Evolutionary conservation across 768 basidiomycete species (phyloP), one percentile per base, ranked within the genome.

Genomic region (Tricholomella constricta): DNA sequence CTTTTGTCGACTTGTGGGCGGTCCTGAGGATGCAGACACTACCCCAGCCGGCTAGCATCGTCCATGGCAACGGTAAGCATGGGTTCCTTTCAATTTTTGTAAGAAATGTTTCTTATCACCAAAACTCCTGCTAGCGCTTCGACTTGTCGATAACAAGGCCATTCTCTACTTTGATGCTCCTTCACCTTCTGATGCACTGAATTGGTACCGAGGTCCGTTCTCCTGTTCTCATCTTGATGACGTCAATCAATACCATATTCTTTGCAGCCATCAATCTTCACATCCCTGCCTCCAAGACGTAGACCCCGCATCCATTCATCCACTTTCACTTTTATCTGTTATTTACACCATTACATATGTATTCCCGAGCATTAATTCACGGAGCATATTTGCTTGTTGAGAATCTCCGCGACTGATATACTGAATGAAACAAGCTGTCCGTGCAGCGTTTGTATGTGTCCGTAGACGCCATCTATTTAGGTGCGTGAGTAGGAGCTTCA

Each of bases 11-110:
- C 65, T 77, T 98, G n/a, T 98, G 93, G 89, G 94, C 94, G 29
- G 96, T 98, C 27, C 73, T 98, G 55, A 81, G 96, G 37, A 94
- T 99, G 93, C 93, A 95, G 69, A 96, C 94, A 0, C 66, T 94
- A 38, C 86, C 88, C 5, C 91, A 94, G 62, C 94, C 91, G 5
- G 93, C 91, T 15, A 92, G 88, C 58, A 90, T 94, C 51, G 89
- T 92, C 22, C 88, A 94, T 66, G 91, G 90, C 36, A 94, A 89
- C 67, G 83, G 91, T 89, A 65, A 57, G 52, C 50, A 45, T 35
- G 32, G 14, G 29, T n/a, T 37, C 35, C 38, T 29, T 23, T 45
- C 45, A 35, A 31, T 9, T 7, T 15, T 29, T 55, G 29, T 19
- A 48, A 37, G 25, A 27, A 27, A 38, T 26, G 55, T 50, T 44